Conservation (phyloP, 768 basidiomycete genomes). For the Wakefieldia striispora region DNA sequence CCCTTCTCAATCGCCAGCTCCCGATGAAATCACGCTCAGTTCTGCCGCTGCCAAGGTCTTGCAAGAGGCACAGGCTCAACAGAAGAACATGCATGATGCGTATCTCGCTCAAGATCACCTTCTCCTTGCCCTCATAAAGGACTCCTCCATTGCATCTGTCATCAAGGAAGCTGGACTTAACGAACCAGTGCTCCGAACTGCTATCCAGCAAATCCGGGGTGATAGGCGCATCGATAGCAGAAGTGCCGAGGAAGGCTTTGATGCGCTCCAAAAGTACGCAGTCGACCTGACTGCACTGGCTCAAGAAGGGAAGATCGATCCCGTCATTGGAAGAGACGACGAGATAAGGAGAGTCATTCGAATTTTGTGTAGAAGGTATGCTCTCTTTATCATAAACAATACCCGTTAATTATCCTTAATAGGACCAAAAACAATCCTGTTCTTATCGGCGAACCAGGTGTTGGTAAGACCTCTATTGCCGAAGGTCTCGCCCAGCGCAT, state of each 20-base stretch:
- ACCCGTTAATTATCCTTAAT: slow-evolving; percentile 8
- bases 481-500: slow-evolving; percentile 97
- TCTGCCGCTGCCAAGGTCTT: slow-evolving; percentile 58
- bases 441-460: slow-evolving; percentile 91
- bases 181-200: slow-evolving; percentile 69
- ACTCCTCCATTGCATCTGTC: slow-evolving; percentile 59
- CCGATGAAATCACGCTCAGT: slow-evolving; percentile 72
- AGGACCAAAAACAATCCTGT: slow-evolving; percentile 98
- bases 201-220: slow-evolving; percentile 77
- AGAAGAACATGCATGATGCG: slow-evolving; percentile 85
- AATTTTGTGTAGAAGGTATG: slow-evolving; percentile 73
- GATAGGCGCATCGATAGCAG: slow-evolving; percentile 83
- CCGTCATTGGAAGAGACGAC: slow-evolving; percentile 90
- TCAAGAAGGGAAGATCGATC: slow-evolving; percentile 92
- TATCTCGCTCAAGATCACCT: slow-evolving; percentile 95
- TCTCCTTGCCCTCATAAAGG: slow-evolving; percentile 80
- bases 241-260: slow-evolving; percentile 89
- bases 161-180: slow-evolving; percentile 77
- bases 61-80: slow-evolving; percentile 70
- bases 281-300: slow-evolving; percentile 84
- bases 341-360: slow-evolving; percentile 85
- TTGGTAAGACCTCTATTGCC: slow-evolving; percentile 93
- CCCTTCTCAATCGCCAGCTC: slow-evolving; percentile 81
- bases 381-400: neutral
- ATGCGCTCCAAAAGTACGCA: slow-evolving; percentile 87